Evolutionary conservation across 2,329 filamentous ascomycete species (phyloP).

Genomic region (Orbilia blumenaviensis): DNA sequence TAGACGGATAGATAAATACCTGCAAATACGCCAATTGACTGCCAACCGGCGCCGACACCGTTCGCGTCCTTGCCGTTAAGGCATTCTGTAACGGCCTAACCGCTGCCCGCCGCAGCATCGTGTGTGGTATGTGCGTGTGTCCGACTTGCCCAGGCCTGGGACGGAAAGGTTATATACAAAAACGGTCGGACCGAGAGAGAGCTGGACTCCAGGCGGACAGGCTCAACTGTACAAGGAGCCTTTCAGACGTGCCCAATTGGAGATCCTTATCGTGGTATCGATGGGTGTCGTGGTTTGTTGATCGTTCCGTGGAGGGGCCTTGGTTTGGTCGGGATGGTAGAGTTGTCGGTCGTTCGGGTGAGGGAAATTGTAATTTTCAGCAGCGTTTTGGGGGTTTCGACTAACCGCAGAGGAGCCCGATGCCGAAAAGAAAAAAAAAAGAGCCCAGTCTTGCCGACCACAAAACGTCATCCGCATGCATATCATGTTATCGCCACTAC

Average conservation of each 20-base stretch:
- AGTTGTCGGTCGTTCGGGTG: constrained; percentile 15
- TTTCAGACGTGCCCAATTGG: constrained; percentile 1
- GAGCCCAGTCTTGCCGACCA: constrained; percentile 17
- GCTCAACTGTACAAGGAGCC: constrained; percentile 5
- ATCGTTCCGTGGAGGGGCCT: not conserved
- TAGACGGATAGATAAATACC: constrained; percentile 24
- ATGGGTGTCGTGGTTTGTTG: constrained; percentile 4
- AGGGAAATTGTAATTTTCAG: constrained; percentile 54
- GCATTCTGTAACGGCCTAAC: constrained; percentile 38
- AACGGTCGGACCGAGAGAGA: not conserved
- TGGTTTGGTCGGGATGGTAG: not conserved
- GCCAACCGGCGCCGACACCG: constrained; percentile 5
- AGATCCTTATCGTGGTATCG: constrained; percentile 4
- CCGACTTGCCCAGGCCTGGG: not conserved
- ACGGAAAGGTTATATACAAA: not conserved
- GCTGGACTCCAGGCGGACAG: not conserved
- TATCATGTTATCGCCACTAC: too few relatives aligned
- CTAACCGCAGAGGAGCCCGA: not conserved
- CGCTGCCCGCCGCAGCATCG: constrained; percentile 52
- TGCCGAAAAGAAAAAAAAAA: constrained; percentile 2
- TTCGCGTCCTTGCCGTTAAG: constrained; percentile 25
- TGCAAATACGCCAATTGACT: constrained; percentile 42
- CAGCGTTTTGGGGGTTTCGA: not conserved
- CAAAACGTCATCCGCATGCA: constrained; percentile 25
- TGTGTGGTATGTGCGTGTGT: constrained; percentile 24